Percentiles rank a stretch among this genome's conserved stretches.
phyloP scores from a whole-genome alignment of 1,284 basidiomycete species.

The Heterobasidion irregulare region DNA sequence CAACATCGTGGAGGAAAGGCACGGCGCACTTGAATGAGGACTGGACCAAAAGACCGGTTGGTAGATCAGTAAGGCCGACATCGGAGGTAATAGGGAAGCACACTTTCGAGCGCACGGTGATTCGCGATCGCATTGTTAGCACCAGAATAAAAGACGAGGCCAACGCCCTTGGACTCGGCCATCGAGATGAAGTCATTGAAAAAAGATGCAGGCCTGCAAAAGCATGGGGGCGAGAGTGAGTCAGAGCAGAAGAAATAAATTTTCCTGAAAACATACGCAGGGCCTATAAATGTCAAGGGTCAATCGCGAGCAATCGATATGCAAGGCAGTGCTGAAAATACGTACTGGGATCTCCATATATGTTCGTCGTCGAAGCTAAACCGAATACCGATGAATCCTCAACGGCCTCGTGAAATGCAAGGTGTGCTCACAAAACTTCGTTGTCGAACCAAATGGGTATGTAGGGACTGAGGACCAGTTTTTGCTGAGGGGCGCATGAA shows the following conservation, averaged over 20 bases:
- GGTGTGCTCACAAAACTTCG: conserved; percentile 20
- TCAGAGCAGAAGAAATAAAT: too few species aligned
- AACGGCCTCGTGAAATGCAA: background rate
- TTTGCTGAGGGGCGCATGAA: conserved; percentile 63
- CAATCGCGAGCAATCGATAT: too few species aligned
- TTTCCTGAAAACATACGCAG: conserved; percentile 9
- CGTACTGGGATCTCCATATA: conserved; percentile 8
- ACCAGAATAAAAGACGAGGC: conserved; percentile 54
- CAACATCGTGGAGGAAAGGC: background rate
- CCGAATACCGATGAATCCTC: conserved; percentile 4
- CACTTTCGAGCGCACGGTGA: conserved; percentile 60
- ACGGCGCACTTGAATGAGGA: conserved; percentile 46
- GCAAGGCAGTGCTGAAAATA: background rate
- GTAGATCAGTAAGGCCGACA: conserved; percentile 1
- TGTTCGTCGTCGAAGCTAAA: conserved; percentile 5
- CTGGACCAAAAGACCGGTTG: conserved; percentile 21
- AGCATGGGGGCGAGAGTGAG: too few species aligned
- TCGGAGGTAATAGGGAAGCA: conserved; percentile 6
- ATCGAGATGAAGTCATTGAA: conserved; percentile 58
- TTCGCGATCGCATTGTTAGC: conserved; percentile 61
- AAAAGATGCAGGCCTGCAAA: conserved; percentile 50
- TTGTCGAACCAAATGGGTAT: conserved; percentile 38
- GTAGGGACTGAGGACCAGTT: conserved; percentile 40
- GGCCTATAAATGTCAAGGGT: background rate
- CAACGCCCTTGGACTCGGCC: conserved; percentile 38